Evolutionary conservation across 768 basidiomycete genomes (phyloP), one percentile per base, ranked within the genome.

Genomic region (Suillus ampliporus): DNA sequence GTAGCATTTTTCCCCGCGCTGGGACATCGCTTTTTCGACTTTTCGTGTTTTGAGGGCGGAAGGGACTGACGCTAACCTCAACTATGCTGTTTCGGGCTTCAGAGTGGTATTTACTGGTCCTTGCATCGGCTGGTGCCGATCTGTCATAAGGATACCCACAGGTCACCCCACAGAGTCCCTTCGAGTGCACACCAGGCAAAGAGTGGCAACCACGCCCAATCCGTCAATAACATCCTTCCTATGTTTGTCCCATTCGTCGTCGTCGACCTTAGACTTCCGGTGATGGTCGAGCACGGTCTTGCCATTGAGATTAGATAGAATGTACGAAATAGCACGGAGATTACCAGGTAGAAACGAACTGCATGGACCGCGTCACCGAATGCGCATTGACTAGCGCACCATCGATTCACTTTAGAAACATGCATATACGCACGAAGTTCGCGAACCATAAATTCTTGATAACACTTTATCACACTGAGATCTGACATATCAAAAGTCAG

Each of bases 101-200:
- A n/a, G n/a, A n/a, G n/a, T n/a, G n/a, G n/a, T n/a, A n/a, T n/a
- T n/a, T n/a, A n/a, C n/a, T n/a, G n/a, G n/a, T n/a, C n/a, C n/a
- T n/a, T n/a, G n/a, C n/a, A n/a, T n/a, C n/a, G 28, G 1, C 48
- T 50, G 17, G 48, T 28, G 48, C 28, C 10, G 17, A 21, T 7
- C 53, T 11, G 37, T 2, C 10, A 37, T 38, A 37, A 17, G 37
- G 5, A 38, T 54, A 10, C 10, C 17, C 37, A 15, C 23, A 68
- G 5, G 51, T 58, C 37, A 66, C 61, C 31, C 68, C 66, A 38
- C 62, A 50, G 17, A 52, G 60, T 19, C 23, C 11, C 10, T 56
- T 38, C 14, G 17, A 38, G 37, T 38, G 53, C 53, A 23, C 53
- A 56, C 53, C 53, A 56, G 15, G 6, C 14, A 15, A 56, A 56